Evolutionary conservation across 306 rosid species (phyloP).

Genomic region (Canavalia ensiformis): DNA sequence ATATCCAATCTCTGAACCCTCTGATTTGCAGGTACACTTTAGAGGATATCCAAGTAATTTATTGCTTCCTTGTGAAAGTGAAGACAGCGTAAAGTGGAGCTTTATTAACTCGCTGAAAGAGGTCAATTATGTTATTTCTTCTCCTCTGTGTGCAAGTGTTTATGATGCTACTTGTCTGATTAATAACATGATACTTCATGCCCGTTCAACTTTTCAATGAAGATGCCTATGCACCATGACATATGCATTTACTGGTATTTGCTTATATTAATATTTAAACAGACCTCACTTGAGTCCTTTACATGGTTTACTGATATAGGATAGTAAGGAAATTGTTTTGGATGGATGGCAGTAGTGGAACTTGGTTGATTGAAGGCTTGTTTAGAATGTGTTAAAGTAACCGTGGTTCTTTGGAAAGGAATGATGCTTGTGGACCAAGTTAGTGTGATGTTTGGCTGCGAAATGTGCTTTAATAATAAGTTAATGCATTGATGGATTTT

Average conservation of each 20-base stretch:
- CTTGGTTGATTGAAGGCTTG: slow-evolving; percentile 12
- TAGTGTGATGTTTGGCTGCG: slow-evolving; percentile 11
- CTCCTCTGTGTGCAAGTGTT: neutral
- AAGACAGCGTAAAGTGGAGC: slow-evolving; percentile 90
- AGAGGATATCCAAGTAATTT: slow-evolving; percentile 84
- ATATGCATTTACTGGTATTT: neutral
- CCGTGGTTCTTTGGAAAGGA: neutral
- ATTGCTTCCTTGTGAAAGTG: slow-evolving; percentile 93
- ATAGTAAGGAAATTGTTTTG: slow-evolving; percentile 27
- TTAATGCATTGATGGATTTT: neutral
- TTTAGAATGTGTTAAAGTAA: neutral
- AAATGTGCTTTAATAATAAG: slow-evolving; percentile 1
- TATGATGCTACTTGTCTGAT: slow-evolving; percentile 35
- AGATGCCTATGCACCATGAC: slow-evolving; percentile 14
- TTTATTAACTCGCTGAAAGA: slow-evolving; percentile 94
- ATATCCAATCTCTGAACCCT: slow-evolving; percentile 39
- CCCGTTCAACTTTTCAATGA: neutral
- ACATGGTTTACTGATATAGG: slow-evolving; percentile 27
- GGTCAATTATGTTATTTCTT: slow-evolving; percentile 58
- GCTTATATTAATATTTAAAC: slow-evolving; percentile 22
- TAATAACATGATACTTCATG: slow-evolving; percentile 11
- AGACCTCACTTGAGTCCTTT: slow-evolving; percentile 1
- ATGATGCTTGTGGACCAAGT: slow-evolving; percentile 27
- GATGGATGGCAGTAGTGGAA: slow-evolving; percentile 7
- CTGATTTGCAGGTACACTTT: slow-evolving; percentile 80